Conservation (phyloP, 2,329 filamentous ascomycete genomes). For the Diaporthe sp. region DNA sequence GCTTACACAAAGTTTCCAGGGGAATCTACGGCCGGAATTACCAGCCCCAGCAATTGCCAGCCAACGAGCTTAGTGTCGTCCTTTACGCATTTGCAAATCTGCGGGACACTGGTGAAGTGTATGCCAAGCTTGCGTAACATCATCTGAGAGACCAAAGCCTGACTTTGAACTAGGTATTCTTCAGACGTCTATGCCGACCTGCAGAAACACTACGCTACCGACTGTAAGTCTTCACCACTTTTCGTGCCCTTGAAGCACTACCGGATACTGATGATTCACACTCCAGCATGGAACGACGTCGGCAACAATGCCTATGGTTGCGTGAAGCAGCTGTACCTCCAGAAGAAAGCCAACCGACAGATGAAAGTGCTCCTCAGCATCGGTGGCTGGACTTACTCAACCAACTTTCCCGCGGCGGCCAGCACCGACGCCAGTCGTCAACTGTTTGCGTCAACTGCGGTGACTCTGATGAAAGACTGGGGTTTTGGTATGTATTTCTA, state of each 20-base stretch:
- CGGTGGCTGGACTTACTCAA: slow-evolving; percentile 88
- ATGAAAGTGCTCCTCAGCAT: slow-evolving; percentile 85
- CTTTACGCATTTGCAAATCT: slow-evolving; percentile 88
- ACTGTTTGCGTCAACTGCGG: slow-evolving; percentile 78
- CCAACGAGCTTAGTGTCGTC: slow-evolving; percentile 80
- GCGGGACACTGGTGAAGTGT: slow-evolving; percentile 78
- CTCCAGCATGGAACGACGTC: slow-evolving; percentile 69
- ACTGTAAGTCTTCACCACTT: slow-evolving; percentile 62
- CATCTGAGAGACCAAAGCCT: neutral
- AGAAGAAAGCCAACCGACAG: slow-evolving; percentile 83
- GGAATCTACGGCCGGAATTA: slow-evolving; percentile 83
- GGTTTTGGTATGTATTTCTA: slow-evolving; percentile 48
- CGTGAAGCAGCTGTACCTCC: slow-evolving; percentile 82
- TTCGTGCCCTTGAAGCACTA: no score
- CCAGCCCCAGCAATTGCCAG: slow-evolving; percentile 78
- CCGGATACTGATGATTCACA: neutral
- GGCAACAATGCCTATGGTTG: slow-evolving; percentile 85
- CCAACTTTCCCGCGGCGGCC: slow-evolving; percentile 79
- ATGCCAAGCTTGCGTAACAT: slow-evolving; percentile 49
- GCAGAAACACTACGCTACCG: slow-evolving; percentile 79
- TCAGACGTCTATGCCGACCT: slow-evolving; percentile 79
- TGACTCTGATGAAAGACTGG: slow-evolving; percentile 79
- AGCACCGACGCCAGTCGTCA: slow-evolving; percentile 73
- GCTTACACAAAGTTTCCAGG: slow-evolving; percentile 53
- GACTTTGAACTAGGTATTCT: slow-evolving; percentile 66